Conservation (phyloP, 1,284 basidiomycete species). For the Ustilago hordei region DNA sequence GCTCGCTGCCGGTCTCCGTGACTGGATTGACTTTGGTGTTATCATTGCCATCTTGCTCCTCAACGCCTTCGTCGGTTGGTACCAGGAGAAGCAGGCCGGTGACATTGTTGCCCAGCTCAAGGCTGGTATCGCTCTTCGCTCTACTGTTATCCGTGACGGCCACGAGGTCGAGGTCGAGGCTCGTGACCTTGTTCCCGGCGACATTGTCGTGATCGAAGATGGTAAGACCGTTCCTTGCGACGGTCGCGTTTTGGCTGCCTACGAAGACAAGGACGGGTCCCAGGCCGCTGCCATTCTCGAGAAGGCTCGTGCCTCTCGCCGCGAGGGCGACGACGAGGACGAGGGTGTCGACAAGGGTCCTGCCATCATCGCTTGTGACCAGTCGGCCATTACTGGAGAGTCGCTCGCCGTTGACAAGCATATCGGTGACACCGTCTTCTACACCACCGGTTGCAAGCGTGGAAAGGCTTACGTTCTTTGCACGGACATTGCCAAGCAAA, state of each 20-base stretch:
- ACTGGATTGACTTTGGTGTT: slow-evolving; percentile 74
- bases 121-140: slow-evolving; percentile 74
- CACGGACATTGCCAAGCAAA: slow-evolving; percentile 72
- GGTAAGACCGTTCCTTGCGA: slow-evolving; percentile 74
- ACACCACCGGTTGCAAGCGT: slow-evolving; percentile 72
- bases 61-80: slow-evolving; percentile 75
- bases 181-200: slow-evolving; percentile 74
- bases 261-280: slow-evolving; percentile 70
- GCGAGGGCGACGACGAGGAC: slow-evolving; percentile 69
- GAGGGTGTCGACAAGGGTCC: slow-evolving; percentile 72
- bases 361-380: slow-evolving; percentile 73
- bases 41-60: slow-evolving; percentile 71
- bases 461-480: slow-evolving; percentile 73
- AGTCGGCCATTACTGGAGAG: slow-evolving; percentile 74
- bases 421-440: slow-evolving; percentile 73
- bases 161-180: slow-evolving; percentile 74
- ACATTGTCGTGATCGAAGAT: slow-evolving; percentile 72
- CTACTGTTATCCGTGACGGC: slow-evolving; percentile 72
- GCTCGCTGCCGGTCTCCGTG: slow-evolving; percentile 70
- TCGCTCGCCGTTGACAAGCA: slow-evolving; percentile 75
- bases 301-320: slow-evolving; percentile 65
- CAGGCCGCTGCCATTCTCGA: slow-evolving; percentile 66
- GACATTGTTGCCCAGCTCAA: slow-evolving; percentile 75
- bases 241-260: slow-evolving; percentile 73
- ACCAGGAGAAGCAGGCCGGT: slow-evolving; percentile 74